Percentiles rank a stretch among this genome's conserved stretches.
phyloP scores from a whole-genome alignment of 2,329 filamentous ascomycete species.

The Esteya vermicola region DNA sequence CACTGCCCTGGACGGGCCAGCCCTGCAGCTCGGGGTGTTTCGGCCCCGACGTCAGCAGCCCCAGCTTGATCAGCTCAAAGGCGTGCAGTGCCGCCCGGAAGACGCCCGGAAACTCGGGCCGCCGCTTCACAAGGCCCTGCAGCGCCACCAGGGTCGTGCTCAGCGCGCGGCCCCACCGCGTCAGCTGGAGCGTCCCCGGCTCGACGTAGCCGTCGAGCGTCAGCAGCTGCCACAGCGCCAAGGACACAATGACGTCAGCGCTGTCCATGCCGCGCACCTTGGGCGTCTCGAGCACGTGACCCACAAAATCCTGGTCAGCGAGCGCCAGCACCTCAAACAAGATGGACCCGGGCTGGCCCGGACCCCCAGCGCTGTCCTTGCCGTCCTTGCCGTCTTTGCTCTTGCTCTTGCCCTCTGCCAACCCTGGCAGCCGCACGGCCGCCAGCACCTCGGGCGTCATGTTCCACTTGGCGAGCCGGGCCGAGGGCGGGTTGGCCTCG shows the following conservation, averaged over 20 bases:
- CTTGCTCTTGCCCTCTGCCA: too few species aligned
- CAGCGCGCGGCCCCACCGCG: constrained; percentile 70
- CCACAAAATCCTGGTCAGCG: constrained; percentile 53
- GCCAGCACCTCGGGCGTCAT: too few species aligned
- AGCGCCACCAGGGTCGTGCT: constrained; percentile 52
- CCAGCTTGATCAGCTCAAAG: constrained; percentile 70
- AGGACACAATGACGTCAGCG: constrained; percentile 51
- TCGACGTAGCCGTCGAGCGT: constrained; percentile 80
- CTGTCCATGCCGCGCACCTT: constrained; percentile 40
- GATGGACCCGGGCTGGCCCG: constrained; percentile 33
- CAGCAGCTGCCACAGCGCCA: constrained; percentile 77
- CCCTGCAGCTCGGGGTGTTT: constrained; percentile 39
- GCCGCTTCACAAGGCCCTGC: constrained; percentile 33
- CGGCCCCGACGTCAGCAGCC: constrained; percentile 59
- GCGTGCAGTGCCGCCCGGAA: constrained; percentile 73
- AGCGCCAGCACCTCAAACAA: constrained; percentile 53
- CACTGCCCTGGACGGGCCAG: constrained; percentile 39
- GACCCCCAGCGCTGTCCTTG: too few species aligned
- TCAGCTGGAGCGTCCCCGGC: constrained; percentile 56
- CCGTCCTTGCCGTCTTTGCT: too few species aligned
- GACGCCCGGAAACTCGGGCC: constrained; percentile 31
- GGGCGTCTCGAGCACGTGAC: constrained; percentile 50
- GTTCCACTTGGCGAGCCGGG: constrained; percentile 50
- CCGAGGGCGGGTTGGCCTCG: constrained; percentile 31
- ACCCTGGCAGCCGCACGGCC: too few species aligned